Conservation (phyloP, 345 rosid species). For the Citrus glauca region DNA sequence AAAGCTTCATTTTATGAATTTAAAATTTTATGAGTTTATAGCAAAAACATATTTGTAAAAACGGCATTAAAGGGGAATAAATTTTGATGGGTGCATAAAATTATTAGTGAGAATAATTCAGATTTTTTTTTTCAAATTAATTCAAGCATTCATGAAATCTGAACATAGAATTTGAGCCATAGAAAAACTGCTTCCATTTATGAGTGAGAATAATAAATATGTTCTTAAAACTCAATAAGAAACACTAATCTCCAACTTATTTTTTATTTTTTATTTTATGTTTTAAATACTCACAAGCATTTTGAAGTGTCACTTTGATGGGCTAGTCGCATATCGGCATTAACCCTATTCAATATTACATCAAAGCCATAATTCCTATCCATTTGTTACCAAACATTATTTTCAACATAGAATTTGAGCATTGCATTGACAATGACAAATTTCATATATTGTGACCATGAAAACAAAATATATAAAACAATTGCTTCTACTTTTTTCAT, state of each 20-base stretch:
- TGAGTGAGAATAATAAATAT: neutral
- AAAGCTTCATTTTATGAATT: neutral
- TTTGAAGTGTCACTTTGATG: neutral
- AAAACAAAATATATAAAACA: no score
- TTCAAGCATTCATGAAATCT: no score
- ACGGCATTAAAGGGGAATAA: neutral
- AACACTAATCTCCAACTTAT: neutral
- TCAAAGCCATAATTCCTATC: neutral
- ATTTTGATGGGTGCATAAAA: neutral
- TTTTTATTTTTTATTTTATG: neutral
- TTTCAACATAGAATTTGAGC: no score
- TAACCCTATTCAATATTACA: neutral
- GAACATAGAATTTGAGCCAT: no score
- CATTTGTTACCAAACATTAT: neutral
- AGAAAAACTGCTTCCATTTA: no score
- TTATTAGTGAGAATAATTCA: neutral
- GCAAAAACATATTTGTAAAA: no score
- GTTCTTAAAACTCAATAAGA: neutral
- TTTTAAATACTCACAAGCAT: neutral
- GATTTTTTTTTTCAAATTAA: no score
- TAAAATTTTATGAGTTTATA: neutral
- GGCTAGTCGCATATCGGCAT: neutral
- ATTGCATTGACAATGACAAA: no score
- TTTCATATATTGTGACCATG: no score
- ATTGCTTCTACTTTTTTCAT: no score